Conservation (phyloP, 768 basidiomycete genomes). For the Naganishia kalamii region DNA sequence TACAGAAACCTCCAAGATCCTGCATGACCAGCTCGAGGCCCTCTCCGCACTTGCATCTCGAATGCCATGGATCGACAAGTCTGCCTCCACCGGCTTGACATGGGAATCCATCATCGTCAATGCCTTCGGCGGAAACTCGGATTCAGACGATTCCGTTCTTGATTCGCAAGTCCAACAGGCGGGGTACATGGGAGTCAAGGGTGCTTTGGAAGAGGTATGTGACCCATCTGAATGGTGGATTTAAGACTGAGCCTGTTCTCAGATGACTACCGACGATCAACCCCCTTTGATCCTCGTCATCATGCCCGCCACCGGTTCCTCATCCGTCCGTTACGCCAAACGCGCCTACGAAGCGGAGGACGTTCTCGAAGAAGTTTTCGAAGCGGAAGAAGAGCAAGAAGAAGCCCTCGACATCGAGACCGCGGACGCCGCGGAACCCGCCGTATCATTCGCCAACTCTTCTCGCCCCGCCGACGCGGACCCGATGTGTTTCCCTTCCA, state of each 20-base stretch:
- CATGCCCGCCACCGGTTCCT: constrained; percentile 28
- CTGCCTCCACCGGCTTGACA: constrained; percentile 19
- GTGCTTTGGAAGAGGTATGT: constrained; percentile 36
- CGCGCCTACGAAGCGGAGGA: constrained; percentile 14
- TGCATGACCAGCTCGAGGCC: constrained; percentile 37
- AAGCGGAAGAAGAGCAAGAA: constrained; percentile 13
- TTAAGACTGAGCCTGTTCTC: background rate
- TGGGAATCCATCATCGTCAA: constrained; percentile 42
- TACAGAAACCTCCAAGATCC: constrained; percentile 36
- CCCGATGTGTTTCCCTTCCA: constrained; percentile 35
- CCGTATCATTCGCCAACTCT: constrained; percentile 1
- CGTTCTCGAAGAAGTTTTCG: background rate
- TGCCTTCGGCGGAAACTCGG: constrained; percentile 21
- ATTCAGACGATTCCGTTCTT: constrained; percentile 13
- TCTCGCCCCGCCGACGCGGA: constrained; percentile 4
- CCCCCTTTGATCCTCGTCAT: constrained; percentile 43
- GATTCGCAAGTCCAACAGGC: constrained; percentile 35
- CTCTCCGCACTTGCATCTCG: constrained; percentile 39
- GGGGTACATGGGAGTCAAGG: constrained; percentile 35
- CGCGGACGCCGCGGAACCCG: background rate
- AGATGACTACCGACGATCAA: constrained; percentile 40
- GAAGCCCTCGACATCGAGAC: constrained; percentile 16
- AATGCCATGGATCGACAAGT: constrained; percentile 32
- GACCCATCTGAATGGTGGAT: background rate
- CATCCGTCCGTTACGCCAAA: constrained; percentile 9